Evolutionary conservation across 2,329 filamentous ascomycete genomes (phyloP).

Genomic region (Curvularia sp.): DNA sequence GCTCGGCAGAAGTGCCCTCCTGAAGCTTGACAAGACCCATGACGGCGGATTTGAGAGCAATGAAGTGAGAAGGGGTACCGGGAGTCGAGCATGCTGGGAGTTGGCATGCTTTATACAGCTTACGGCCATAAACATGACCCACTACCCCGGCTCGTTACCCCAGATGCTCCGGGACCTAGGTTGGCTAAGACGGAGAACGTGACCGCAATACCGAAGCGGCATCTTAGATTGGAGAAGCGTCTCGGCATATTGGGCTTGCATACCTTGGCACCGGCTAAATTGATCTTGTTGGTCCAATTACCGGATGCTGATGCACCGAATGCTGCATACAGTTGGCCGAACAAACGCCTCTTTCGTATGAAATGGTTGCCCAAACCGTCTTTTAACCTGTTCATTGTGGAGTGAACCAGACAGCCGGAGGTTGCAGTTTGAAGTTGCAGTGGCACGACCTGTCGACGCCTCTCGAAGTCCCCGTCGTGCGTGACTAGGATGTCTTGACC

Average conservation of each 20-base stretch:
- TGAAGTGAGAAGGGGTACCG: conserved; percentile 16
- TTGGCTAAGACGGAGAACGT: conserved; percentile 31
- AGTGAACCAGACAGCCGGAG: conserved; percentile 12
- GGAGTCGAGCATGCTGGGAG: conserved; percentile 17
- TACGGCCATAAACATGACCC: conserved; percentile 3
- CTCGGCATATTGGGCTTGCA: conserved; percentile 27
- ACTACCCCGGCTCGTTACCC: conserved; percentile 37
- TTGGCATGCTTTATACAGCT: conserved; percentile 34
- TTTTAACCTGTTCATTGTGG: conserved; percentile 19
- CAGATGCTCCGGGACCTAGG: conserved; percentile 27
- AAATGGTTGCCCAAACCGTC: conserved; percentile 4
- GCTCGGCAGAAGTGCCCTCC: conserved; percentile 47
- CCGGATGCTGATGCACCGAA: conserved; percentile 23
- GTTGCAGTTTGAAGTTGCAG: conserved; percentile 26
- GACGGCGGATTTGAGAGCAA: conserved; percentile 21
- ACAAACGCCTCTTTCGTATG: conserved; percentile 12
- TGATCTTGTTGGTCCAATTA: conserved; percentile 30
- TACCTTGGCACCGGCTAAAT: conserved; percentile 39
- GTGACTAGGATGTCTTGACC: conserved; percentile 4
- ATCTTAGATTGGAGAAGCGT: conserved; percentile 33
- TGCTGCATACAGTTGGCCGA: conserved; percentile 18
- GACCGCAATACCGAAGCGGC: conserved; percentile 39
- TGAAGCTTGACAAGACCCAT: conserved; percentile 39
- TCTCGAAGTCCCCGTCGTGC: not conserved
- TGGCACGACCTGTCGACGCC: not conserved